Base-by-base conservation (phyloP, 345 rosid species). In the Brassica cretica region DNA sequence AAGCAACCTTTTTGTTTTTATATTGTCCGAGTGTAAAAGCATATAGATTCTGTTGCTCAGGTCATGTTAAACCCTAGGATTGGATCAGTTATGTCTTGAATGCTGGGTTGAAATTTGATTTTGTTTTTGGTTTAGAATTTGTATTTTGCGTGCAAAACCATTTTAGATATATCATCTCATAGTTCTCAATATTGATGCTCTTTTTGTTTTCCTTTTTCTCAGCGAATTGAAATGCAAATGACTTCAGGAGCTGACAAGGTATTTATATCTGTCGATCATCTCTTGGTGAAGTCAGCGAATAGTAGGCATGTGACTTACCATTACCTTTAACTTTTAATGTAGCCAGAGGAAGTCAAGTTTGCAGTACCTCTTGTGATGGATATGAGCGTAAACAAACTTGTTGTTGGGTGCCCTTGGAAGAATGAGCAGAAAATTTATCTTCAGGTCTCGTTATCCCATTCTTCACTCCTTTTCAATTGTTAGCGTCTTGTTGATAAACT, bases 321-420 rank as follows among this genome's bases (percentile, higher is more conserved):
- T 32, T 87, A 84, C 91, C 88, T 76, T 78, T 91, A 82, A 82
- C 39, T 82, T 86, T 84, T 92, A 83, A 88, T 62, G 89, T 89
- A 95, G 99, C 86, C 89, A 80, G 97, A 87, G 83, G 99, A 95
- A 83, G 99, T 95, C 14, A 95, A 85, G 83, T 91, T 95, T 85
- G 82, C 96, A 53, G 97, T 95, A 76, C 99, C 98, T 75, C 82
- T 95, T 72, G n/a, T 87, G 84, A 44, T 87, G 87, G 90, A 90
- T 84, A 77, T 85, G 85, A 86, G 81, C 86, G 87, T 95, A 71
- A 95, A 93, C 83, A 90, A 87, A 76, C 84, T 89, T 96, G 89
- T 95, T 68, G 84, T 5, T 55, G 96, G 87, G 49, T 93, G 97
- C 77, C 93, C 97, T 32, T 95, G 99, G 99, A 89, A 87, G 82